Conservation (phyloP, 2,329 filamentous ascomycete species). For the Clonostachys sp. region DNA sequence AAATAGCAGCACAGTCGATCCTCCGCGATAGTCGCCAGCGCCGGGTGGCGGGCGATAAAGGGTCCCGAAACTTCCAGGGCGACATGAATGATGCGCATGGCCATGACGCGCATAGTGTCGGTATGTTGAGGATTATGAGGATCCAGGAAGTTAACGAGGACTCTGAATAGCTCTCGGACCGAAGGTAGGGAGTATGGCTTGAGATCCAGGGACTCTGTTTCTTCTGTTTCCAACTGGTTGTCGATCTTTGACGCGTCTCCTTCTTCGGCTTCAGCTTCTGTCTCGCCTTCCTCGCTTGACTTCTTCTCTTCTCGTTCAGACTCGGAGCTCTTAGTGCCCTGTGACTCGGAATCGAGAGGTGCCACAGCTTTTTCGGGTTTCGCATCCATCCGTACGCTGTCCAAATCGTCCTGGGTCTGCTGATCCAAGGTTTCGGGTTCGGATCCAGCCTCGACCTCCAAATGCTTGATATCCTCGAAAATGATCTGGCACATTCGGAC, state of each 20-base stretch:
- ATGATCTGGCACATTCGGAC: conserved; percentile 99
- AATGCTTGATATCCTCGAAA: conserved; percentile 84
- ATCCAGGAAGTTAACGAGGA: conserved; percentile 88
- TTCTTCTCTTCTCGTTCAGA: conserved; percentile 1
- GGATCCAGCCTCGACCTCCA: conserved; percentile 71
- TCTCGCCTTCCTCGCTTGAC: conserved; percentile 7
- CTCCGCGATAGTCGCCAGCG: conserved; percentile 80
- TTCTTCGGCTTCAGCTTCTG: conserved; percentile 3
- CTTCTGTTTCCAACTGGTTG: conserved; percentile 17
- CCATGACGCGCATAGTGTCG: conserved; percentile 96
- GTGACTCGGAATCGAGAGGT: conserved; percentile 3
- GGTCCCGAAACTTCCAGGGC: conserved; percentile 94
- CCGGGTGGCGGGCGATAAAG: conserved; percentile 89
- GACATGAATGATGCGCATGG: conserved; percentile 92
- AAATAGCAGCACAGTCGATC: conserved; percentile 91
- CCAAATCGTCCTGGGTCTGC: conserved; percentile 63
- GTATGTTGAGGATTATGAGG: conserved; percentile 90
- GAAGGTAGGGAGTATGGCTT: conserved; percentile 92
- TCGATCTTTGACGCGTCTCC: conserved; percentile 1
- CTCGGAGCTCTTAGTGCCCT: not conserved
- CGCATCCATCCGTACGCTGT: conserved; percentile 76
- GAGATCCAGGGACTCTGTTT: conserved; percentile 51
- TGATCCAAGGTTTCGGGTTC: conserved; percentile 63
- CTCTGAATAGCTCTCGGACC: conserved; percentile 89
- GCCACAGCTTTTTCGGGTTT: conserved; percentile 16